These are phyloP conservation scores for Fennellomyces sp. DNA, from an alignment of 371 early-diverging fungal genomes.

Conservation along the genomic window DNA sequence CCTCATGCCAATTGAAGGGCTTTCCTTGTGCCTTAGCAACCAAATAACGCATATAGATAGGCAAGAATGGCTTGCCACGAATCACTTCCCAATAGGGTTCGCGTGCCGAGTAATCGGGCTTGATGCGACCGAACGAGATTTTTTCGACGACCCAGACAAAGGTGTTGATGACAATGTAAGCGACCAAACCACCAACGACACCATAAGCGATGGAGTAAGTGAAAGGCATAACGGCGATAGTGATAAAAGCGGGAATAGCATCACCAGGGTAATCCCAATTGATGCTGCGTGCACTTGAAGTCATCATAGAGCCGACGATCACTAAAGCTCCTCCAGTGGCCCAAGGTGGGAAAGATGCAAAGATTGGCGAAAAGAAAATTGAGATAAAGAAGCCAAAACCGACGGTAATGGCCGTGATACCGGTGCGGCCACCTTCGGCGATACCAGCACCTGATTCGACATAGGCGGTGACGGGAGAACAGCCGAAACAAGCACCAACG, in stretches of 20 bases:
- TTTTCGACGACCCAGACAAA: slow-evolving; percentile 49
- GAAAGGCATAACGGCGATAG: slow-evolving; percentile 77
- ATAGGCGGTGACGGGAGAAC: slow-evolving; percentile 77
- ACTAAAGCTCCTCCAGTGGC: slow-evolving; percentile 70
- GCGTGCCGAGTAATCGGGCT: slow-evolving; percentile 47
- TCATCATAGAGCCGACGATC: slow-evolving; percentile 83
- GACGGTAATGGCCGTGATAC: slow-evolving; percentile 69
- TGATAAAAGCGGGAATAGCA: slow-evolving; percentile 77
- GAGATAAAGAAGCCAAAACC: slow-evolving; percentile 74
- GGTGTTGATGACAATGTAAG: slow-evolving; percentile 64
- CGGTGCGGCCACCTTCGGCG: slow-evolving; percentile 80
- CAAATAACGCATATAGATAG: slow-evolving; percentile 42
- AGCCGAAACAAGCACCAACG: slow-evolving; percentile 73
- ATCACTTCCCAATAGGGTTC: slow-evolving; percentile 53
- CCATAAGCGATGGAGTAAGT: slow-evolving; percentile 78
- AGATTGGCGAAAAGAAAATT: slow-evolving; percentile 82
- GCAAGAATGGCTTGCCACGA: slow-evolving; percentile 33
- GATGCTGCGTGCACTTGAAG: slow-evolving; percentile 65
- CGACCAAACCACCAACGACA: slow-evolving; percentile 65
- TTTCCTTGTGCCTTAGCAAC: slow-evolving; percentile 30
- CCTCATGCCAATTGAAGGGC: slow-evolving; percentile 33
- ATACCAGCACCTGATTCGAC: slow-evolving; percentile 84
- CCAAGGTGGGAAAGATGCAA: slow-evolving; percentile 85
- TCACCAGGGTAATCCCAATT: slow-evolving; percentile 82
- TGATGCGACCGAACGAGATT: slow-evolving; percentile 52